Evolutionary conservation across 208 protist species (phyloP), one percentile per base, ranked within the genome.

Genomic region (Acanthamoeba rhysodes): DNA sequence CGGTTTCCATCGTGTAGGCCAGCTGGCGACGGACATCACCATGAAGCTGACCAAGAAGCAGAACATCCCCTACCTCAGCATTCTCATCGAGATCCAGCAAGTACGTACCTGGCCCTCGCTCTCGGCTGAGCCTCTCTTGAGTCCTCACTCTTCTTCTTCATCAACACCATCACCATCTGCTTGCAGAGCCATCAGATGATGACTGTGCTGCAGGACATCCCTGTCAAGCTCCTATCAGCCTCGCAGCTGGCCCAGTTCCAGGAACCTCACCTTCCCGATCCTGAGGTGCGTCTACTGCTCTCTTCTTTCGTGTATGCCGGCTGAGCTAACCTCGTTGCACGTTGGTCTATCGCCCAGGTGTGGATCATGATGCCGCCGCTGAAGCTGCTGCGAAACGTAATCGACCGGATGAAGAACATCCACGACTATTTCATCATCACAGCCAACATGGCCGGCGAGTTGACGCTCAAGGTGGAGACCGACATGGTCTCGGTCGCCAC

Each of bases 391-490:
- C 90, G 94, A 57, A 82, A 93, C 24, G 94, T 97, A 0, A 95
- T 97, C 8, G 96, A 97, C 41, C 90, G 95, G 59, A 96, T 97
- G 95, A 96, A 96, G 29, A 96, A 97, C 55, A 90, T 96, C 29
- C 84, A 95, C 85, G 84, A 96, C 34, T 96, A 76, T 29, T 76
- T 96, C 82, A 96, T 74, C 64, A 96, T 96, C 48, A 95, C 64
- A 4, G 95, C 95, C 64, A 96, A 96, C 90, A 96, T 96, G 95
- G 82, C 72, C 10, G 95, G 95, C 78, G 95, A 96, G 57, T 94
- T 96, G 24, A 95, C 34, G 27, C 85, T 97, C 34, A 68, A 34
- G n/a, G 96, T 96, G 9, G 95, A 97, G 34, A 95, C 96, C 8
- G 53, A 70, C 41, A 84, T 84, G 48, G 96, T 93, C 24, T 95